Percentiles rank a stretch among this genome's conserved stretches.
Evolutionary conservation across 73 alveolate genomes (phyloP).

Genomic region (Paramecium tetraurelia): DNA sequence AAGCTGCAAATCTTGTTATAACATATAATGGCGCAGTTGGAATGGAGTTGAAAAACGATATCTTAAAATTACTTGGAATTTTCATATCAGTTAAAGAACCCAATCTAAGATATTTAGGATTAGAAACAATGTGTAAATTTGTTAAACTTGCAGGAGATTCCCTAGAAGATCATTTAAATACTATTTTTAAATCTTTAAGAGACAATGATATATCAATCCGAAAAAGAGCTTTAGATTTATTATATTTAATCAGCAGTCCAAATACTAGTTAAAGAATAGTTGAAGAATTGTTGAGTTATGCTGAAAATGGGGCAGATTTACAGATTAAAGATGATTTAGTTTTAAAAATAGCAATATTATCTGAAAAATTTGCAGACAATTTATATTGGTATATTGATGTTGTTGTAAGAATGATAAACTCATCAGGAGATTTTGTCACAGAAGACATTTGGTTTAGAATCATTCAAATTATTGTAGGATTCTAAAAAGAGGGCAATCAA

Average conservation of each 20-base stretch:
- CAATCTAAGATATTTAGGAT: conserved; percentile 94
- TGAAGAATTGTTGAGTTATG: conserved; percentile 91
- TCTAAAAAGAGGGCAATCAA: conserved; percentile 88
- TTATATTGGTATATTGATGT: conserved; percentile 97
- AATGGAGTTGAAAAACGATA: conserved; percentile 82
- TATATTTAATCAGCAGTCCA: conserved; percentile 89
- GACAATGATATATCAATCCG: conserved; percentile 96
- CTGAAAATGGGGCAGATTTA: conserved; percentile 91
- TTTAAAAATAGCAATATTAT: conserved; percentile 94
- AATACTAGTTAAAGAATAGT: conserved; percentile 88
- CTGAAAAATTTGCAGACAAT: conserved; percentile 95
- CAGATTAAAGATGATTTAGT: conserved; percentile 96
- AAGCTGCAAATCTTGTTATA: conserved; percentile 90
- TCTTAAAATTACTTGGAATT: conserved; percentile 85
- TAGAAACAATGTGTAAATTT: conserved; percentile 95
- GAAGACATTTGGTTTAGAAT: conserved; percentile 96
- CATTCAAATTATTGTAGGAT: conserved; percentile 94
- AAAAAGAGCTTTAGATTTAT: conserved; percentile 96
- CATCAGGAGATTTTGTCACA: conserved; percentile 97
- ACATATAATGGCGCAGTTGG: conserved; percentile 85
- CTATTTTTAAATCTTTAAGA: conserved; percentile 84
- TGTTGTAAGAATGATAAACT: conserved; percentile 90
- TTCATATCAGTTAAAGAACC: conserved; percentile 96
- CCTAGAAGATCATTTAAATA: conserved; percentile 87
- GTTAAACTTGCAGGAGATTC: conserved; percentile 79